These are phyloP conservation scores for Tephrocybe sp. DNA, from an alignment of 768 basidiomycete genomes.

Conservation along the genomic window DNA sequence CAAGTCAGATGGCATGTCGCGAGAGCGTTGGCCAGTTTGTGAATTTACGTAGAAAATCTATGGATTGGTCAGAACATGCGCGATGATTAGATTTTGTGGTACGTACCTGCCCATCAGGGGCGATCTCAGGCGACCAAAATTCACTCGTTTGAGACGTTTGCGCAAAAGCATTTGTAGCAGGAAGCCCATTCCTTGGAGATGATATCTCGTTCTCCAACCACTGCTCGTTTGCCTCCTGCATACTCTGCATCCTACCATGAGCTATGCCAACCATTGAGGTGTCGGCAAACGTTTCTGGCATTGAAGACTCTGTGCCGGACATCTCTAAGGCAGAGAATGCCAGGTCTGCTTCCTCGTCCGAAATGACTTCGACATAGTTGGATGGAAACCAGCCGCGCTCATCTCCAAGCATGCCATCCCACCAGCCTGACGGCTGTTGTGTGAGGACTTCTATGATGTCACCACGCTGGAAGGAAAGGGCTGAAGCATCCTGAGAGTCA, in stretches of 20 bases:
- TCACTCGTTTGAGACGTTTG: slow-evolving; percentile 54
- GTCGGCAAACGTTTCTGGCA: slow-evolving; percentile 22
- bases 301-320: slow-evolving; percentile 31
- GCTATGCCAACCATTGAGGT: slow-evolving; percentile 44
- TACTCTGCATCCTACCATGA: slow-evolving; percentile 42
- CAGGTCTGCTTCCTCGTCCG: slow-evolving; percentile 77
- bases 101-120: slow-evolving; percentile 77
- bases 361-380: slow-evolving; percentile 84
- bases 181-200: slow-evolving; percentile 28
- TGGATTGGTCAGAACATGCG: slow-evolving; percentile 1
- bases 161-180: slow-evolving; percentile 25
- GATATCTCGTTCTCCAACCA: slow-evolving; percentile 54
- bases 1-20: slow-evolving; percentile 77
- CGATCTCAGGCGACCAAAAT: slow-evolving; percentile 90
- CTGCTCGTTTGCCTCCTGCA: slow-evolving; percentile 48
- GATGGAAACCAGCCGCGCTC: slow-evolving; percentile 97
- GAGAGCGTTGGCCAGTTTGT: slow-evolving; percentile 76
- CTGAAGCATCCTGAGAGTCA: slow-evolving; percentile 81
- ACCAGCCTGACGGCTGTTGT: slow-evolving; percentile 93
- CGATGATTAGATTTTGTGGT: not conserved
- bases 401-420: slow-evolving; percentile 91
- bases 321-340: slow-evolving; percentile 53
- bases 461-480: slow-evolving; percentile 81
- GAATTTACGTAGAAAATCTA: slow-evolving; percentile 97
- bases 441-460: slow-evolving; percentile 95